Conservation (phyloP, 495 filamentous ascomycete species). For the Cudoniella acicularis region DNA sequence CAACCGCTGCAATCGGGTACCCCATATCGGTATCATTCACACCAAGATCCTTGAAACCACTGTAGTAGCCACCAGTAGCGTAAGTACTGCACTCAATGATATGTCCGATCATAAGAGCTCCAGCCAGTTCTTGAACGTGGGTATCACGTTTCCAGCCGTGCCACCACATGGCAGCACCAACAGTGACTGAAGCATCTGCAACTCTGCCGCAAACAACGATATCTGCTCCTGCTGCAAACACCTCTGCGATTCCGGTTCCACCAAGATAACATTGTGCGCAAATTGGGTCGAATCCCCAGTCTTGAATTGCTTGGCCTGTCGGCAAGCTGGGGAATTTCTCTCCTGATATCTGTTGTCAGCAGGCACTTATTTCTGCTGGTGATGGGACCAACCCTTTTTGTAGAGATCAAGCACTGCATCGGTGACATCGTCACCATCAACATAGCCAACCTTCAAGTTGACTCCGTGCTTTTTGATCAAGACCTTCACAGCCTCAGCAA, state of each 20-base stretch:
- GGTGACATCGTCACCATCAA: slow-evolving; percentile 38
- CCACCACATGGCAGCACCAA: slow-evolving; percentile 49
- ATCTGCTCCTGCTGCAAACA: slow-evolving; percentile 48
- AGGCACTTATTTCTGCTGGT: neutral
- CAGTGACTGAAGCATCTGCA: slow-evolving; percentile 49
- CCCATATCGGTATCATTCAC: slow-evolving; percentile 44
- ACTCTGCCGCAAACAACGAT: slow-evolving; percentile 57
- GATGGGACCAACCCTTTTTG: slow-evolving; percentile 27
- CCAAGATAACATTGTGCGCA: slow-evolving; percentile 51
- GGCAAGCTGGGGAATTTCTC: slow-evolving; percentile 1
- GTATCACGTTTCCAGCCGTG: slow-evolving; percentile 43
- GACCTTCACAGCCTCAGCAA: slow-evolving; percentile 41
- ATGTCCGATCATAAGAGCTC: slow-evolving; percentile 49
- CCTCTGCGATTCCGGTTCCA: slow-evolving; percentile 44
- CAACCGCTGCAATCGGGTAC: slow-evolving; percentile 56
- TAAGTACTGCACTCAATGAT: slow-evolving; percentile 54
- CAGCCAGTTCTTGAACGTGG: slow-evolving; percentile 47
- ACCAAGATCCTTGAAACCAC: slow-evolving; percentile 48
- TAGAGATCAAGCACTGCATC: slow-evolving; percentile 30
- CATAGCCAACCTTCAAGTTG: slow-evolving; percentile 38
- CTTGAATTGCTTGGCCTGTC: neutral
- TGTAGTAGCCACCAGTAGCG: slow-evolving; percentile 52
- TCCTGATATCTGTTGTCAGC: slow-evolving; percentile 15
- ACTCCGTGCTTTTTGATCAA: slow-evolving; percentile 29
- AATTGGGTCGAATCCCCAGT: slow-evolving; percentile 50